These are phyloP conservation scores for Apophysomyces sp. DNA, from an alignment of 371 early-diverging fungal species.

Conservation along the genomic window DNA sequence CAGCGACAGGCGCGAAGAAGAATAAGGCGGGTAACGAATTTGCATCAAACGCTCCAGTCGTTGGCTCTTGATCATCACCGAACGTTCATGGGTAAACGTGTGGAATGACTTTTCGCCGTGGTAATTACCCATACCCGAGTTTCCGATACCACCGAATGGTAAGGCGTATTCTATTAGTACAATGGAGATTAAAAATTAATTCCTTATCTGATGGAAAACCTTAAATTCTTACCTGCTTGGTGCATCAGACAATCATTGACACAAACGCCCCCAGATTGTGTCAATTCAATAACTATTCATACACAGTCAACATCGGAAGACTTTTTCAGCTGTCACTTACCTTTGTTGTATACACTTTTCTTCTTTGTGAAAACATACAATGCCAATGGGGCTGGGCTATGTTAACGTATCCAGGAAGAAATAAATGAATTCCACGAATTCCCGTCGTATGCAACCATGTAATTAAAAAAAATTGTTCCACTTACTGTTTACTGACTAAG, in stretches of 20 bases:
- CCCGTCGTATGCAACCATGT: background rate
- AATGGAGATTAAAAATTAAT: background rate
- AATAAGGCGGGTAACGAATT: constrained; percentile 68
- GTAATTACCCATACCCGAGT: constrained; percentile 87
- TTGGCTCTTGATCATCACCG: constrained; percentile 54
- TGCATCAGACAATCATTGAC: constrained; percentile 85
- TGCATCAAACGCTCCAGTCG: constrained; percentile 31
- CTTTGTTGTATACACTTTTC: constrained; percentile 24
- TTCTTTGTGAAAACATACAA: constrained; percentile 64
- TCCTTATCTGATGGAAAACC: background rate
- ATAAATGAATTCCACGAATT: background rate
- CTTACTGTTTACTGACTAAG: constrained; percentile 54
- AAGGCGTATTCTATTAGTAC: constrained; percentile 44
- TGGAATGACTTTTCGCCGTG: constrained; percentile 80
- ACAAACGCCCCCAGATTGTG: constrained; percentile 74
- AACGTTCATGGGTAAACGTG: constrained; percentile 71
- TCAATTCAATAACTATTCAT: constrained; percentile 47
- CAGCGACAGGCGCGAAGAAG: constrained; percentile 28
- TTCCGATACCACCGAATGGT: constrained; percentile 96
- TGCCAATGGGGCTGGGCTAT: constrained; percentile 67
- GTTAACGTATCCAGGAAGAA: background rate
- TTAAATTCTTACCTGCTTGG: constrained; percentile 40
- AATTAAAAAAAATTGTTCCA: no score
- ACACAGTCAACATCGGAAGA: background rate
- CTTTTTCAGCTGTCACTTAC: constrained; percentile 11